These are phyloP conservation scores for Ramichloridium luteum DNA, from an alignment of 2,329 filamentous ascomycete species.

Conservation along the genomic window DNA sequence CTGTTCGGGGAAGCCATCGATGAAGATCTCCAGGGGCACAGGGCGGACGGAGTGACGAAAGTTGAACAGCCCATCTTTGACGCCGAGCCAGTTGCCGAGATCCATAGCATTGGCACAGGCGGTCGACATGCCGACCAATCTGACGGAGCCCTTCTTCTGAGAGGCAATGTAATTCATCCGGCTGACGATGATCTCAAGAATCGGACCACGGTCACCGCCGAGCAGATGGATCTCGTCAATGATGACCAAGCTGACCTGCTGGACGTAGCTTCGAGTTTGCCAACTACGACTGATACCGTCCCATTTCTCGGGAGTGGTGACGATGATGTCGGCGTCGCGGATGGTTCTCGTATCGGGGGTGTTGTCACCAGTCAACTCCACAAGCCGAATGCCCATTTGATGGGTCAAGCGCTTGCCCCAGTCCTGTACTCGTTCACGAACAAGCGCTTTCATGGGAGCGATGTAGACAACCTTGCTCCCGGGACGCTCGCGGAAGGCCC, in stretches of 20 bases:
- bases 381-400: slow-evolving; percentile 77
- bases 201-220: slow-evolving; percentile 92
- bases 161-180: slow-evolving; percentile 98
- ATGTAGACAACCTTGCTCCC: slow-evolving; percentile 98
- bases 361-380: slow-evolving; percentile 95
- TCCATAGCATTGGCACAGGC: slow-evolving; percentile 93
- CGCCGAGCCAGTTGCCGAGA: slow-evolving; percentile 89
- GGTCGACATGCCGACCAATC: slow-evolving; percentile 96
- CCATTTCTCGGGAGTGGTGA: slow-evolving; percentile 99
- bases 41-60: slow-evolving; percentile 94
- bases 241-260: slow-evolving; percentile 88
- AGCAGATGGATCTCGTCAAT: slow-evolving; percentile 97
- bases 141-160: slow-evolving; percentile 77
- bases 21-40: slow-evolving; percentile 89
- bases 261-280: slow-evolving; percentile 94
- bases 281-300: slow-evolving; percentile 98
- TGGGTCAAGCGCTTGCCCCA: slow-evolving; percentile 73
- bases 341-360: slow-evolving; percentile 95
- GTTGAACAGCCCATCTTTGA: slow-evolving; percentile 91
- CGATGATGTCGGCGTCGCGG: slow-evolving; percentile 89
- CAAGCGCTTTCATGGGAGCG: slow-evolving; percentile 96
- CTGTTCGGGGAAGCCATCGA: slow-evolving; percentile 92
- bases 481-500: slow-evolving; percentile 88
- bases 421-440: slow-evolving; percentile 90
- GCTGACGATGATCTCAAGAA: slow-evolving; percentile 88